A percentile compares a stretch with the other conserved stretches of the same genome.
These are phyloP conservation scores for Zygnema cylindricum DNA, from an alignment of 139 green algal genomes.

Conservation along the genomic window DNA sequence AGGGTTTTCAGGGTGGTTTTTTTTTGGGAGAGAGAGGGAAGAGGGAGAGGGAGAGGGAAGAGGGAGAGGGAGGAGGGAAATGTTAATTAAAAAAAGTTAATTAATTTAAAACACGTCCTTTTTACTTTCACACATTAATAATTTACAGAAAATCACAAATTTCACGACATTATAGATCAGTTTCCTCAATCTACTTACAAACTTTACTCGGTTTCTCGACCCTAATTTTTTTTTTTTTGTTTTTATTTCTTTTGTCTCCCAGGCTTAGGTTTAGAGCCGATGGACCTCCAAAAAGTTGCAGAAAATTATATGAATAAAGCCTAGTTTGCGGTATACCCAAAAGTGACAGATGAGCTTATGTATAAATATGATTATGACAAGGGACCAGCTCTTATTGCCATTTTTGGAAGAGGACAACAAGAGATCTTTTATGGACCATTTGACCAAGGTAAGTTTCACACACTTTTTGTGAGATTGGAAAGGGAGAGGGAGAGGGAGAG, in stretches of 20 bases:
- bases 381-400: background rate
- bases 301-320: background rate
- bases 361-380: conserved; percentile 1
- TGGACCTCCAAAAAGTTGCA: background rate
- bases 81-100: no score
- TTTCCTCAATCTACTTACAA: background rate
- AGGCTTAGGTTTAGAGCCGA: background rate
- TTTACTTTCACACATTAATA: no score
- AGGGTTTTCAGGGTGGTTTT: no score
- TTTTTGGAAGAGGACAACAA: background rate
- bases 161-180: background rate
- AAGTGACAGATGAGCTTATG: background rate
- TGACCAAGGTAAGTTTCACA: background rate
- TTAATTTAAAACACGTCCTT: no score
- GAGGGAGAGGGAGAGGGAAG: no score
- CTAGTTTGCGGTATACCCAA: conserved; percentile 1
- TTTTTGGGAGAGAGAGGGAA: no score
- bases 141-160: background rate
- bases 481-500: no score
- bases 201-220: background rate
- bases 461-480: no score
- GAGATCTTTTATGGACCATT: conserved; percentile 15
- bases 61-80: no score
- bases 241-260: background rate
- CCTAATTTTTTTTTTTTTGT: background rate